phyloP scores from a whole-genome alignment of 345 rosid genomes.

The Cochlearia excelsa region DNA sequence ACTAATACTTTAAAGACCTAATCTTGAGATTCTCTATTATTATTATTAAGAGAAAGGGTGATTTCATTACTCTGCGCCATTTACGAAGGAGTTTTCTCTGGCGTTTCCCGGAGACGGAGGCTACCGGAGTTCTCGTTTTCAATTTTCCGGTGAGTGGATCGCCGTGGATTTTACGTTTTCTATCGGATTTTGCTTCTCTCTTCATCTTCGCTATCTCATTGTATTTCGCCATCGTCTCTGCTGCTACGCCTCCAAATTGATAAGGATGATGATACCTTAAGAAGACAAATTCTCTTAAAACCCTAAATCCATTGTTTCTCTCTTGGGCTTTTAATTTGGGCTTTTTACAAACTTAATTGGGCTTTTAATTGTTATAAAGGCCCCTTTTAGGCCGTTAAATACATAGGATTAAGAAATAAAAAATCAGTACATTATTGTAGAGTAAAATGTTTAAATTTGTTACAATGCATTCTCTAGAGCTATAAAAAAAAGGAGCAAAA shows the following conservation, averaged over 20 bases:
- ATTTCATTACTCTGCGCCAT: slow-evolving; percentile 60
- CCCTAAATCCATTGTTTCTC: slow-evolving; percentile 17
- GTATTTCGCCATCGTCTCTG: slow-evolving; percentile 68
- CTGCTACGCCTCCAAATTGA: slow-evolving; percentile 13
- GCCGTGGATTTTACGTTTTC: slow-evolving; percentile 63
- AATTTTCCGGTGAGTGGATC: slow-evolving; percentile 62
- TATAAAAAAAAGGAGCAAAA: too few species aligned
- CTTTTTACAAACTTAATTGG: slow-evolving; percentile 10
- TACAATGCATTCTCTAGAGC: too few species aligned
- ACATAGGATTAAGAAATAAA: too few species aligned
- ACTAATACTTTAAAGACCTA: not conserved
- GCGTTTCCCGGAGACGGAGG: slow-evolving; percentile 73
- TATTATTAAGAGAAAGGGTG: not conserved
- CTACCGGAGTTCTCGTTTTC: slow-evolving; percentile 43
- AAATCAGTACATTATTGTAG: too few species aligned
- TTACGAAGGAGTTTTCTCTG: slow-evolving; percentile 69
- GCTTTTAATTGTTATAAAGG: slow-evolving; percentile 3
- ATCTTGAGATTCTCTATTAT: not conserved
- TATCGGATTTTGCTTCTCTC: slow-evolving; percentile 53
- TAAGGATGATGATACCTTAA: not conserved
- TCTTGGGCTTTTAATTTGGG: not conserved
- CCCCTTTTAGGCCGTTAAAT: too few species aligned
- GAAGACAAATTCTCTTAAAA: slow-evolving; percentile 3
- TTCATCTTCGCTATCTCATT: slow-evolving; percentile 71
- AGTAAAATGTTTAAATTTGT: too few species aligned